These are phyloP conservation scores for Sclerotinia trifoliorum DNA, from an alignment of 2,329 filamentous ascomycete species.

Conservation along the genomic window DNA sequence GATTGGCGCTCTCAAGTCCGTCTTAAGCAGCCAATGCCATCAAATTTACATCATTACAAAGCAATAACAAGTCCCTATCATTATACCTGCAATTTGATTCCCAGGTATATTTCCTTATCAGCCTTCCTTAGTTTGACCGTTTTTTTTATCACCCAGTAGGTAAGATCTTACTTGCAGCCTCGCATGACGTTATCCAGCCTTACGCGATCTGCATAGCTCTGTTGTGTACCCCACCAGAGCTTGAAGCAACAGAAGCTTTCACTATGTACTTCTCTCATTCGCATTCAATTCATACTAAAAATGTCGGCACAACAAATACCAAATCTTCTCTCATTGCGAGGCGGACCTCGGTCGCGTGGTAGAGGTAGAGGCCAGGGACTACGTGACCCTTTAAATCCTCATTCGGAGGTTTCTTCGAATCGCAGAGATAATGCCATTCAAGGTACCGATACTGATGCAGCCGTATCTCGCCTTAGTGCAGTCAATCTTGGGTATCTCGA, in stretches of 20 bases:
- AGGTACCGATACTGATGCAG: slow-evolving; percentile 88
- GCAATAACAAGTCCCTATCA: too few relatives aligned
- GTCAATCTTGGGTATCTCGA: slow-evolving; percentile 81
- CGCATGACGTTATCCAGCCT: too few relatives aligned
- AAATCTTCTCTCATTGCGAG: slow-evolving; percentile 64
- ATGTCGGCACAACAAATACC: slow-evolving; percentile 78
- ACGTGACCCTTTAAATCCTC: slow-evolving; percentile 34
- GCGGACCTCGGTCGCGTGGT: slow-evolving; percentile 44
- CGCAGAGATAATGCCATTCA: slow-evolving; percentile 72
- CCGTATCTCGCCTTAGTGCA: slow-evolving; percentile 83
- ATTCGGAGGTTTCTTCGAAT: slow-evolving; percentile 11
- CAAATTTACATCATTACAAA: too few relatives aligned
- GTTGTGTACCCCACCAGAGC: neutral
- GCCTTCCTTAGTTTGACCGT: too few relatives aligned
- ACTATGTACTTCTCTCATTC: neutral
- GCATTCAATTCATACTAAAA: slow-evolving; percentile 10
- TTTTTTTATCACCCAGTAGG: too few relatives aligned
- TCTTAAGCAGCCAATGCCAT: too few relatives aligned
- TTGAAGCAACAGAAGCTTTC: neutral
- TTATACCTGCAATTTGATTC: too few relatives aligned
- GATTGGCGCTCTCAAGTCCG: too few relatives aligned
- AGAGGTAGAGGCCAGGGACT: slow-evolving; percentile 47
- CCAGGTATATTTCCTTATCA: too few relatives aligned
- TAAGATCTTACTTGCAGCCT: too few relatives aligned
- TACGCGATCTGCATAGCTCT: too few relatives aligned